phyloP scores from a whole-genome alignment of 371 early-diverging fungal genomes.

The Smittium mucronatum region DNA sequence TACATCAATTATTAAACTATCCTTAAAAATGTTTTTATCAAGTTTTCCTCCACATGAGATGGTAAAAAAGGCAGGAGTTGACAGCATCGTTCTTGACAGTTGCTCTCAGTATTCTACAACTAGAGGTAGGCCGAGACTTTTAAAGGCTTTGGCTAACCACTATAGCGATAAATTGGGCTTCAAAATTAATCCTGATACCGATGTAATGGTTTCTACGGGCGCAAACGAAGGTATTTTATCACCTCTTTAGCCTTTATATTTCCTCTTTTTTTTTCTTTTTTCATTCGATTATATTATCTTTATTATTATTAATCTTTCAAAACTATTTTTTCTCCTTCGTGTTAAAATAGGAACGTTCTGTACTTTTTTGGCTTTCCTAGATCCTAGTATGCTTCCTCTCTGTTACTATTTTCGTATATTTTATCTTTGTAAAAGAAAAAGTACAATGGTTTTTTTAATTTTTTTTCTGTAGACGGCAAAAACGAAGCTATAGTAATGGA shows the following conservation, averaged over 20 bases:
- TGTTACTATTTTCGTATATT: neutral
- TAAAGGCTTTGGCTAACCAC: slow-evolving; percentile 60
- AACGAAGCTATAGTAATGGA: slow-evolving; percentile 85
- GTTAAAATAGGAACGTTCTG: slow-evolving; percentile 6
- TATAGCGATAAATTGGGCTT: slow-evolving; percentile 55
- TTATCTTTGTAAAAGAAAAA: neutral
- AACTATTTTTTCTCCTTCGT: neutral
- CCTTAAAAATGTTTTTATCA: too few relatives aligned
- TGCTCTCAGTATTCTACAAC: slow-evolving; percentile 76
- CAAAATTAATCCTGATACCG: slow-evolving; percentile 62
- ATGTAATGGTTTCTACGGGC: slow-evolving; percentile 82
- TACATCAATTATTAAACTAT: too few relatives aligned
- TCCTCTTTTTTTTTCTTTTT: neutral
- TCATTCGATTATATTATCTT: neutral
- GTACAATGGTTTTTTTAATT: neutral
- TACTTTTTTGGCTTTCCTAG: slow-evolving; percentile 2
- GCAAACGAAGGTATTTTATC: slow-evolving; percentile 74
- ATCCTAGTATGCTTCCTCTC: neutral
- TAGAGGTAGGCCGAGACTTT: slow-evolving; percentile 66
- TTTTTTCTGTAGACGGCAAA: neutral
- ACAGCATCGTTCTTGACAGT: slow-evolving; percentile 45
- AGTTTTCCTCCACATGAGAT: slow-evolving; percentile 79
- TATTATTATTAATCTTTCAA: neutral
- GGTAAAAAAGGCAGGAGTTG: slow-evolving; percentile 62
- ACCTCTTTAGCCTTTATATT: too few relatives aligned